A percentile compares a stretch with the other conserved stretches of the same genome.
Evolutionary conservation across 148 eudicot genomes (phyloP).

Genomic region (Rhododendron ferrugineum): DNA sequence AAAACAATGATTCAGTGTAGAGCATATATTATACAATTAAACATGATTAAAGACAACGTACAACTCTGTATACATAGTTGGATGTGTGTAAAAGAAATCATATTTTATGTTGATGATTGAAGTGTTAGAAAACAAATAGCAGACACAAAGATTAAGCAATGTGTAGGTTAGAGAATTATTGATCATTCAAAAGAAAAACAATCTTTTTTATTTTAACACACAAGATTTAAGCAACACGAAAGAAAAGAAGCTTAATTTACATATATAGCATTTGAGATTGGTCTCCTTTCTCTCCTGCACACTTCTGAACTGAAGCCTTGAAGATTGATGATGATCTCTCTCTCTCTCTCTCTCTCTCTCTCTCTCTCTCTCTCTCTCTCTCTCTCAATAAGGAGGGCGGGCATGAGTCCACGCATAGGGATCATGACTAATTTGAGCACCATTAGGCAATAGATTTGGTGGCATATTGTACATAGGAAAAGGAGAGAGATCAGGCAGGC

Average conservation of each 20-base stretch:
- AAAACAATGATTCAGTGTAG: background rate
- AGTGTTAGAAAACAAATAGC: background rate
- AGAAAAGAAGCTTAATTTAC: background rate
- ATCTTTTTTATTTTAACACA: background rate
- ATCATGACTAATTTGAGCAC: conserved; percentile 41
- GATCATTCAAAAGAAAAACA: background rate
- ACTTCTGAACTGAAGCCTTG: background rate
- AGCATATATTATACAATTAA: background rate
- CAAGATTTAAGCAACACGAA: background rate
- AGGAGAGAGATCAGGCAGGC: conserved; percentile 23
- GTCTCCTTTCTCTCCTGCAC: background rate
- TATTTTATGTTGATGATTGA: background rate
- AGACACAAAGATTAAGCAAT: background rate
- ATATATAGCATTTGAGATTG: background rate
- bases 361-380: background rate
- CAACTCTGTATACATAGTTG: background rate
- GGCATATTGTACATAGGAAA: conserved; percentile 32
- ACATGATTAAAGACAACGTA: background rate
- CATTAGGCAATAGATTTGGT: conserved; percentile 34
- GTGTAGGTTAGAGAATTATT: background rate
- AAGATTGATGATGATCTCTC: background rate
- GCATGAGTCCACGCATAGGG: conserved; percentile 36
- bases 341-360: background rate
- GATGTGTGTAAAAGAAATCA: background rate
- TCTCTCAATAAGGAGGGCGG: conserved; percentile 22